phyloP scores from a whole-genome alignment of 106 monocot species.

The Allium fistulosum region DNA sequence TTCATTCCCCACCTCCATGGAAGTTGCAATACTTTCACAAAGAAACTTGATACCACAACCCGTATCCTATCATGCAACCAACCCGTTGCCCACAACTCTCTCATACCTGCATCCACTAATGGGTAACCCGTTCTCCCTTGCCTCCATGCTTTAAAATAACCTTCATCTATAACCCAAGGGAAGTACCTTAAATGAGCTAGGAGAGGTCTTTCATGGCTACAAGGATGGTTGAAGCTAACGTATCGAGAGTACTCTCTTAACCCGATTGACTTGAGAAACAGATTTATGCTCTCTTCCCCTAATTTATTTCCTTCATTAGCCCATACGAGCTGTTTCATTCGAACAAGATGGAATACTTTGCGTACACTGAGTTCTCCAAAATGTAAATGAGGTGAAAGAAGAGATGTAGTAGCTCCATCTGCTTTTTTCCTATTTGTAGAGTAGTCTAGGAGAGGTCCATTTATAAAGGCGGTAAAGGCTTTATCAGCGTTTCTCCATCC shows the following conservation, averaged over 20 bases:
- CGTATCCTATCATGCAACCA: constrained; percentile 94
- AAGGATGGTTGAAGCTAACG: constrained; percentile 89
- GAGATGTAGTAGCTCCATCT: constrained; percentile 82
- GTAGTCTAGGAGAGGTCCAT: constrained; percentile 69
- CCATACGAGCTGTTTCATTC: constrained; percentile 95
- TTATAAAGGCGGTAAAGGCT: constrained; percentile 58
- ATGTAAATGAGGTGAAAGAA: constrained; percentile 88
- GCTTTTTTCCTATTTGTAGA: constrained; percentile 72
- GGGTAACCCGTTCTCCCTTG: constrained; percentile 96
- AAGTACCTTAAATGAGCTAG: constrained; percentile 76
- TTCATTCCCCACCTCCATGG: constrained; percentile 99
- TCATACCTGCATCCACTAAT: constrained; percentile 95
- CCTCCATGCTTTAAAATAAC: constrained; percentile 82
- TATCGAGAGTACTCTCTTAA: constrained; percentile 90
- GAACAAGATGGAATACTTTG: constrained; percentile 83
- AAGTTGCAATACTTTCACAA: constrained; percentile 93
- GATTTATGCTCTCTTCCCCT: constrained; percentile 78
- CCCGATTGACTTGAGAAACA: constrained; percentile 81
- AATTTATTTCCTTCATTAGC: constrained; percentile 67
- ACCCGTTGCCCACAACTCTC: constrained; percentile 95
- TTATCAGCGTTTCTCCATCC: constrained; percentile 93
- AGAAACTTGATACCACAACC: constrained; percentile 92
- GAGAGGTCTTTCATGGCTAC: constrained; percentile 83
- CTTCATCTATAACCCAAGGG: constrained; percentile 78
- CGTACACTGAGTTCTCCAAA: constrained; percentile 92